These are phyloP conservation scores for Tulasnella sp. DNA, from an alignment of 768 basidiomycete genomes.

Conservation along the genomic window DNA sequence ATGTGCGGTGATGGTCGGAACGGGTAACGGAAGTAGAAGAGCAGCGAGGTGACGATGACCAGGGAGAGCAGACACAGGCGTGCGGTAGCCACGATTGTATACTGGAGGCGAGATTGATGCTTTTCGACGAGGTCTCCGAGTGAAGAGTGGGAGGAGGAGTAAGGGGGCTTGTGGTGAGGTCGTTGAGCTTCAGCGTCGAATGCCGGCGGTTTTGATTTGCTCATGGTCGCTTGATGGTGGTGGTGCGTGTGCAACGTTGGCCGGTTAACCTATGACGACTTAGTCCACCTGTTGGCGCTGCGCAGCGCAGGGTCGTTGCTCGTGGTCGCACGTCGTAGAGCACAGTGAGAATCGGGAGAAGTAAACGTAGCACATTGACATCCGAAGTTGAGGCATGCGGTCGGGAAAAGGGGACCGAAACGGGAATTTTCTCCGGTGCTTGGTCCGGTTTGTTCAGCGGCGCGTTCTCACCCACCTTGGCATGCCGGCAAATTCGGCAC, in stretches of 20 bases:
- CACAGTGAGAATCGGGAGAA: not conserved
- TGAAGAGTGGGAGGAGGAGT: not conserved
- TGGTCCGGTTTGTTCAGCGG: not conserved
- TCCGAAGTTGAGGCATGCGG: slow-evolving; percentile 15
- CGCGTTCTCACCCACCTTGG: not conserved
- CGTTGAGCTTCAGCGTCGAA: not conserved
- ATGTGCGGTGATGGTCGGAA: not conserved
- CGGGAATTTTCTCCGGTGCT: not conserved
- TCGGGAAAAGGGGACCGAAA: not conserved
- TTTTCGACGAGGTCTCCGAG: slow-evolving; percentile 5
- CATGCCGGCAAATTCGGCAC: not conserved
- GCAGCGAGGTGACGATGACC: not conserved
- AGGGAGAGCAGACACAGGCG: not conserved
- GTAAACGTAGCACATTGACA: slow-evolving; percentile 5
- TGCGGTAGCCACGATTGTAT: slow-evolving; percentile 16
- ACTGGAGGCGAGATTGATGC: not conserved
- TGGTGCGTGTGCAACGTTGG: not conserved
- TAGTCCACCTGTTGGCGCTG: not conserved
- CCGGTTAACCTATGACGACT: not conserved
- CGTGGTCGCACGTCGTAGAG: slow-evolving; percentile 7
- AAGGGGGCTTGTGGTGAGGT: not conserved
- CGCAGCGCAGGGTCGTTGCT: not conserved
- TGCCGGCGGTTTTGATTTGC: not conserved
- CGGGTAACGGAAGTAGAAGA: slow-evolving; percentile 21
- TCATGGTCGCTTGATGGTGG: not conserved